Evolutionary conservation across 345 rosid species (phyloP).

Genomic region (Microthlaspi erraticum): DNA sequence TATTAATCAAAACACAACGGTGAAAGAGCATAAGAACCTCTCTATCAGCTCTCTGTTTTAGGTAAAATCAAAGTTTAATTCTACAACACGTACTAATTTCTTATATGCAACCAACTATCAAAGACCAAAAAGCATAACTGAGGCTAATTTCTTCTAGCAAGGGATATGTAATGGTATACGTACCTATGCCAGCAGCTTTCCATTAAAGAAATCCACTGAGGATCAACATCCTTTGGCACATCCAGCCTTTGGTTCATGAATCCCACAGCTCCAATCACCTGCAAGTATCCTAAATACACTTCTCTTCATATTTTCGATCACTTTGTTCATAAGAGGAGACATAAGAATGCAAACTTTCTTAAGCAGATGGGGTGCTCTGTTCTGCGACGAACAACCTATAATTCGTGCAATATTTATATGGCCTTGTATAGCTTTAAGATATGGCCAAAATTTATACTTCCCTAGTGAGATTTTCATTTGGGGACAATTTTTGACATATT

Average conservation of each 20-base stretch:
- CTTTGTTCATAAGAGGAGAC: background rate
- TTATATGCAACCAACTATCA: constrained; percentile 10
- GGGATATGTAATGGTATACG: constrained; percentile 32
- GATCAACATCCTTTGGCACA: constrained; percentile 76
- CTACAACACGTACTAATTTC: background rate
- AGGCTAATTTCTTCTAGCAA: background rate
- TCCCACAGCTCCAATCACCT: constrained; percentile 99
- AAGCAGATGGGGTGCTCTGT: constrained; percentile 2
- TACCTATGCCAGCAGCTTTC: constrained; percentile 97
- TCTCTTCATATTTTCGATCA: constrained; percentile 37
- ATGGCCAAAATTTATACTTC: background rate
- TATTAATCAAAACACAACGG: background rate
- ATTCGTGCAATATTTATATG: background rate
- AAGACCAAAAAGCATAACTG: background rate
- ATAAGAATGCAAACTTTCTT: constrained; percentile 1
- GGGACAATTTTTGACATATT: background rate
- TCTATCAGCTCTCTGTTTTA: constrained; percentile 12
- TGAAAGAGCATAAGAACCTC: constrained; percentile 5
- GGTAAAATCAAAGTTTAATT: constrained; percentile 1
- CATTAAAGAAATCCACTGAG: constrained; percentile 77
- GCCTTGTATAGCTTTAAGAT: background rate
- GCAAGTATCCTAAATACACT: constrained; percentile 47
- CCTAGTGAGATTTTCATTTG: background rate
- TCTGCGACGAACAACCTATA: background rate
- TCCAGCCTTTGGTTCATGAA: constrained; percentile 92